These are phyloP conservation scores for Zizania palustris DNA, from an alignment of 202 grass and related monocot species.

Conservation along the genomic window DNA sequence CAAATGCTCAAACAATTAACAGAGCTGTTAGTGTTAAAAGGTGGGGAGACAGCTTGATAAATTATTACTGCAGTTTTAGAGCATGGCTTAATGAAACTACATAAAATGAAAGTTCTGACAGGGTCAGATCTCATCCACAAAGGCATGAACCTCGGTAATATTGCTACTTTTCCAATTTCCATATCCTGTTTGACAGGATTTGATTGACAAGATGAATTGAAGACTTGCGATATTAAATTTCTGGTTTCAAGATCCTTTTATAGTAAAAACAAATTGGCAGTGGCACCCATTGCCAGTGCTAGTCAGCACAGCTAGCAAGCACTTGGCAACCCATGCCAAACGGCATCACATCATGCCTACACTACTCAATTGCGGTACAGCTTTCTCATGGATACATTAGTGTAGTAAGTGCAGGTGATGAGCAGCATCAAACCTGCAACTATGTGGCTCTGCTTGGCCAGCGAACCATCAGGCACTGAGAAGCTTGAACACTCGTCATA, in stretches of 20 bases:
- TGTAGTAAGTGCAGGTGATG: not conserved
- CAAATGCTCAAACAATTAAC: not conserved
- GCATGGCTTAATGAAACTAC: not conserved
- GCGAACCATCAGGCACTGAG: not conserved
- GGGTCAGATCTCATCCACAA: not conserved
- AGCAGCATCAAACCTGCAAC: not conserved
- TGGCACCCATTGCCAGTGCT: not conserved
- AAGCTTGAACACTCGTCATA: not conserved
- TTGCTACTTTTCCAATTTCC: not conserved
- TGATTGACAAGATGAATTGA: not conserved
- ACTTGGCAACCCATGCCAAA: not conserved
- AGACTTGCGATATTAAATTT: not conserved
- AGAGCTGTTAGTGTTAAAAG: not conserved
- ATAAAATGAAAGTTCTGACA: not conserved
- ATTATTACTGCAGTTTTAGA: not conserved
- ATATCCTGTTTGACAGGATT: not conserved
- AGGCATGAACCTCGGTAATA: not conserved
- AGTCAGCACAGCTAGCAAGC: not conserved
- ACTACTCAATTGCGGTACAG: not conserved
- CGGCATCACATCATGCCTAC: not conserved
- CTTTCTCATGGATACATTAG: not conserved
- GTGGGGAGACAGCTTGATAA: constrained; percentile 8
- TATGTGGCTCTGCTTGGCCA: not conserved
- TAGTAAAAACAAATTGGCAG: not conserved
- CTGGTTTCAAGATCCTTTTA: not conserved